Evolutionary conservation across 768 basidiomycete species (phyloP).

Genomic region (Tricholoma bakamatsutake): DNA sequence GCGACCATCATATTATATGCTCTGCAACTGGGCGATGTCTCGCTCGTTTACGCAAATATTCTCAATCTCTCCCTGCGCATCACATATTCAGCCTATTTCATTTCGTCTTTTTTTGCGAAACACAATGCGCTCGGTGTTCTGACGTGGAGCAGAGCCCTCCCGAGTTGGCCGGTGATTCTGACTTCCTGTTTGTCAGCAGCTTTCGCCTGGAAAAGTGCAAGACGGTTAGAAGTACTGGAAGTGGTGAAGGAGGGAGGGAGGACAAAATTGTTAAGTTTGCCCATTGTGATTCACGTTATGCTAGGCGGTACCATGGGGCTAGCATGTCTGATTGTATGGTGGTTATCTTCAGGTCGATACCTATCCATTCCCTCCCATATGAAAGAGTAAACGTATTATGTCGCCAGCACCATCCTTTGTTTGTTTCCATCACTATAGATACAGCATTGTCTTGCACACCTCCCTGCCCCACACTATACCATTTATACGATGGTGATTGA

Average conservation of each 20-base stretch:
- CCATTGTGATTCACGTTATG: constrained; percentile 27
- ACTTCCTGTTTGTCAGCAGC: constrained; percentile 19
- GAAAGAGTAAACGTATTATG: constrained; percentile 13
- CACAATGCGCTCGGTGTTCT: constrained; percentile 12
- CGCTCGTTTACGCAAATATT: constrained; percentile 75
- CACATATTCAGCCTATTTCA: constrained; percentile 50
- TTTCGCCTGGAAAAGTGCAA: constrained; percentile 23
- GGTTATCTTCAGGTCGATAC: constrained; percentile 16
- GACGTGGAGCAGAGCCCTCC: constrained; percentile 21
- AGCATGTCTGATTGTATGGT: constrained; percentile 15
- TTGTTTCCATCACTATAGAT: too few relatives aligned
- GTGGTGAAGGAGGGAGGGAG: constrained; percentile 18
- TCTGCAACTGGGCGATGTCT: constrained; percentile 52
- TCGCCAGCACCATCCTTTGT: too few relatives aligned
- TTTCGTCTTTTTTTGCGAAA: constrained; percentile 38
- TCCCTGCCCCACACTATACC: too few relatives aligned
- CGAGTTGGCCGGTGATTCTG: constrained; percentile 17
- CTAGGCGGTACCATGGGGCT: constrained; percentile 22
- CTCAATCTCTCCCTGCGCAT: constrained; percentile 60
- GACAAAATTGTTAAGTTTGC: constrained; percentile 18
- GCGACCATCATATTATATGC: constrained; percentile 43
- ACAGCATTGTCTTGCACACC: too few relatives aligned
- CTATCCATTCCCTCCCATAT: constrained; percentile 8
- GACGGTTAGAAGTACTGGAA: constrained; percentile 14
- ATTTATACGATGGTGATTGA: too few relatives aligned